Conservation (phyloP, 1,284 basidiomycete genomes). For the Schizophyllum commune region DNA sequence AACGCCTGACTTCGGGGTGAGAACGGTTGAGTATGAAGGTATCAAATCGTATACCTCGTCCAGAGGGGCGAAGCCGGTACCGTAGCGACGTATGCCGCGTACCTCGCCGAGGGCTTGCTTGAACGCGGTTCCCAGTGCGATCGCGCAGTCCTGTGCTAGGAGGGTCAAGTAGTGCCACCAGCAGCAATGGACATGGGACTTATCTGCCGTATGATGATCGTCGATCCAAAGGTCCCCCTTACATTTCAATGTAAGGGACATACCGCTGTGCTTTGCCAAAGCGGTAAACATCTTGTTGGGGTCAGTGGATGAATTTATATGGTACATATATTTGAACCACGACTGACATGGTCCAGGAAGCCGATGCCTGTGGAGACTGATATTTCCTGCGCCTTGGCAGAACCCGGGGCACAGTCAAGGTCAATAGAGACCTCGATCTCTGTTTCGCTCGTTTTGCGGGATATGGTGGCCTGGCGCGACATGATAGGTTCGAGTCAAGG, state of each 20-base stretch:
- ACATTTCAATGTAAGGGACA: constrained; percentile 86
- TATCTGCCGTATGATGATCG: constrained; percentile 98
- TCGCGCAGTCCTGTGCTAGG: constrained; percentile 80
- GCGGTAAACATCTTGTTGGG: constrained; percentile 83
- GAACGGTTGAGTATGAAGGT: not conserved
- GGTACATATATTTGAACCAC: not conserved
- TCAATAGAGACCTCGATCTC: constrained; percentile 77
- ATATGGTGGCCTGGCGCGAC: constrained; percentile 65
- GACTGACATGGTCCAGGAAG: constrained; percentile 91
- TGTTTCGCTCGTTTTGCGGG: constrained; percentile 91
- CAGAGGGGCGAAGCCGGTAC: constrained; percentile 93
- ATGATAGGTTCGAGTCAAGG: constrained; percentile 21
- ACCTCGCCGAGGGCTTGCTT: constrained; percentile 94
- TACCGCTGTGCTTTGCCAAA: constrained; percentile 88
- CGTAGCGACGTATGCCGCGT: constrained; percentile 91
- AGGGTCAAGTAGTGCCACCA: constrained; percentile 12
- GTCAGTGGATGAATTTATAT: constrained; percentile 1
- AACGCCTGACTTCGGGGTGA: constrained; percentile 57
- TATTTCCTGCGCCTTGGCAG: constrained; percentile 65
- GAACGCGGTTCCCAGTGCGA: constrained; percentile 91
- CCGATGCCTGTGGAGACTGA: constrained; percentile 93
- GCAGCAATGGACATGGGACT: constrained; percentile 29
- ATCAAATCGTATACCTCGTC: constrained; percentile 68
- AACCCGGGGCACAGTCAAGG: constrained; percentile 75
- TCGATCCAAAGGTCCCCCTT: constrained; percentile 97